Conservation (phyloP, 139 green algal genomes). For the Chlamydomonas applanata region DNA sequence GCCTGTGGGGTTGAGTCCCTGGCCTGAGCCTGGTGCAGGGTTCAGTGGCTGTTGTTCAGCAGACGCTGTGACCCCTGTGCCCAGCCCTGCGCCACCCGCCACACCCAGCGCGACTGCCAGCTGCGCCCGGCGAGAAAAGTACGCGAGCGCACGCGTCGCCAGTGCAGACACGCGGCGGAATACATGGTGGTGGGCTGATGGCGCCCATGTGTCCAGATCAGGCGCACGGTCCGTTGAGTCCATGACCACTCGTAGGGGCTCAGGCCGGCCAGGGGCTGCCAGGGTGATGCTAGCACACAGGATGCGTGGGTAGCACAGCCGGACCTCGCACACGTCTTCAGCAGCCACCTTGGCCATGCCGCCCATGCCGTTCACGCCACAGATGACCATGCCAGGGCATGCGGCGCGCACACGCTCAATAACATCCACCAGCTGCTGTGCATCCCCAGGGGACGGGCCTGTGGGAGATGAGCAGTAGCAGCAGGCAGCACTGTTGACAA, state of each 20-base stretch:
- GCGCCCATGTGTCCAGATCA: slow-evolving; percentile 28
- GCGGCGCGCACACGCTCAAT: too few relatives aligned
- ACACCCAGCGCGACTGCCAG: neutral
- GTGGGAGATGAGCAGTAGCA: too few relatives aligned
- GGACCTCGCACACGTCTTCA: slow-evolving; percentile 20
- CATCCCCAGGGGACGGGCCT: too few relatives aligned
- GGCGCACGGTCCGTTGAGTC: slow-evolving; percentile 23
- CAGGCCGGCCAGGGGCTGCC: slow-evolving; percentile 15
- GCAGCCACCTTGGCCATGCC: neutral
- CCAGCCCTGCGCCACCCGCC: too few relatives aligned
- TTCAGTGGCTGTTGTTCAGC: too few relatives aligned
- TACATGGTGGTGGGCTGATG: slow-evolving; percentile 27
- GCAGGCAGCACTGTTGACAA: too few relatives aligned
- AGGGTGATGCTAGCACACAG: slow-evolving; percentile 38
- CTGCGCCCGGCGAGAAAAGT: slow-evolving; percentile 25
- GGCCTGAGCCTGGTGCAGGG: too few relatives aligned
- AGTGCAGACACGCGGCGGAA: slow-evolving; percentile 47
- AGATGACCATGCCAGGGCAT: too few relatives aligned
- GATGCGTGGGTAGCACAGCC: slow-evolving; percentile 24
- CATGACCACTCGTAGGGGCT: slow-evolving; percentile 37
- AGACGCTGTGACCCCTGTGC: too few relatives aligned
- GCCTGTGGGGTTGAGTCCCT: too few relatives aligned
- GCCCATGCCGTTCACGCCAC: neutral
- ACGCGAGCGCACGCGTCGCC: slow-evolving; percentile 29
- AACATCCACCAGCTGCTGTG: too few relatives aligned